Evolutionary conservation across 306 rosid genomes (phyloP).

Genomic region (Quercus robur): DNA sequence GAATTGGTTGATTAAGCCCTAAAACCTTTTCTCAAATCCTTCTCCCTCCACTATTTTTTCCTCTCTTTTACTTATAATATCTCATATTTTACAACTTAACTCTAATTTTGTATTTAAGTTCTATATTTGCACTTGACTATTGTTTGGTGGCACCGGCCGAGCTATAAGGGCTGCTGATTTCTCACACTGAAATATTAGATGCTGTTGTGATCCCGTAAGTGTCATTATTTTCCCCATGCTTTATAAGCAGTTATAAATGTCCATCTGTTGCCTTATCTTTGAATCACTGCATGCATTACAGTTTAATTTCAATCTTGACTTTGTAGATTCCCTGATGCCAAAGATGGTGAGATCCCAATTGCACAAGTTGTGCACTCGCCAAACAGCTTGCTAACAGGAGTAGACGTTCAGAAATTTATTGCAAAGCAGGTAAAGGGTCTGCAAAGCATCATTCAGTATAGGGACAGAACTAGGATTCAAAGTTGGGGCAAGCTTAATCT

Average conservation of each 20-base stretch:
- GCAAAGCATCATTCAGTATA: background rate
- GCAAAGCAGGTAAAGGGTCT: conserved; percentile 32
- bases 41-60: no score
- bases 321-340: conserved; percentile 40
- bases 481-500: no score
- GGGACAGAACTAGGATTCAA: no score
- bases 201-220: no score
- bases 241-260: no score
- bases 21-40: no score
- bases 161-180: conserved; percentile 42
- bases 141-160: conserved; percentile 48
- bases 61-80: no score
- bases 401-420: conserved; percentile 31
- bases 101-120: background rate
- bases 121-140: background rate
- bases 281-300: background rate
- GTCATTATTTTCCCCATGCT: no score
- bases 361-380: conserved; percentile 47
- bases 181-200: conserved; percentile 40
- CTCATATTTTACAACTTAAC: no score
- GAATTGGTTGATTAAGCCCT: no score
- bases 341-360: conserved; percentile 56
- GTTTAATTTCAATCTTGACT: conserved; percentile 1
- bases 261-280: no score
- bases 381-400: conserved; percentile 26